Conservation (phyloP, 495 filamentous ascomycete genomes). For the Cercophora samala region DNA sequence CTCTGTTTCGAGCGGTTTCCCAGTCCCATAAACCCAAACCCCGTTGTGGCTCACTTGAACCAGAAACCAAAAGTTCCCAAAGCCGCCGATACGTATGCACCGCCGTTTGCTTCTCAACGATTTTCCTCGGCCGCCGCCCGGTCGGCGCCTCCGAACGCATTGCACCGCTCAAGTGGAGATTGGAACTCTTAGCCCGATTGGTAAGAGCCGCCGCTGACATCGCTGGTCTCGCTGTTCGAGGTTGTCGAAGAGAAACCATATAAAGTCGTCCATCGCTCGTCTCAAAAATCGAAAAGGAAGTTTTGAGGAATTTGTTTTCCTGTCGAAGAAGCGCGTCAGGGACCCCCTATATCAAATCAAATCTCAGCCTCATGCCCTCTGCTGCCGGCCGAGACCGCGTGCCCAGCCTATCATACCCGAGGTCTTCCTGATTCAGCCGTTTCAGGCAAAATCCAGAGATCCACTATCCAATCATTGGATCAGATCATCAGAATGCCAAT, state of each 20-base stretch:
- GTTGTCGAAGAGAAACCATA: not conserved
- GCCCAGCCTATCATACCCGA: not conserved
- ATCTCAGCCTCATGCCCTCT: not conserved
- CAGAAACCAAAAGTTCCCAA: not conserved
- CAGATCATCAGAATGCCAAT: not conserved
- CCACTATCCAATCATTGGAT: not conserved
- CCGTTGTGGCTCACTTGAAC: not conserved
- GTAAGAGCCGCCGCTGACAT: not conserved
- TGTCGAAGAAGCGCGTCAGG: not conserved
- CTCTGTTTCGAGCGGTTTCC: not conserved
- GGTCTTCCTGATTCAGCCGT: not conserved
- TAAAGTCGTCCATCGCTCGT: not conserved
- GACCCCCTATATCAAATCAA: not conserved
- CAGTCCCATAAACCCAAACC: not conserved
- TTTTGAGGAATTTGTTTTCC: not conserved
- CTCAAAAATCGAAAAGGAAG: not conserved
- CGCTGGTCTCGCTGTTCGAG: not conserved
- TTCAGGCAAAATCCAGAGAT: not conserved
- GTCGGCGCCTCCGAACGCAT: not conserved
- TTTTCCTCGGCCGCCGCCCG: not conserved
- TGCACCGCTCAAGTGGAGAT: not conserved
- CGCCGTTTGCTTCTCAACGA: not conserved
- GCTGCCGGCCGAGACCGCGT: not conserved
- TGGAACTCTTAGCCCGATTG: not conserved
- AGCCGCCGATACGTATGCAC: not conserved